phyloP scores from a whole-genome alignment of 2,329 filamentous ascomycete genomes.

The Alternaria rosae region DNA sequence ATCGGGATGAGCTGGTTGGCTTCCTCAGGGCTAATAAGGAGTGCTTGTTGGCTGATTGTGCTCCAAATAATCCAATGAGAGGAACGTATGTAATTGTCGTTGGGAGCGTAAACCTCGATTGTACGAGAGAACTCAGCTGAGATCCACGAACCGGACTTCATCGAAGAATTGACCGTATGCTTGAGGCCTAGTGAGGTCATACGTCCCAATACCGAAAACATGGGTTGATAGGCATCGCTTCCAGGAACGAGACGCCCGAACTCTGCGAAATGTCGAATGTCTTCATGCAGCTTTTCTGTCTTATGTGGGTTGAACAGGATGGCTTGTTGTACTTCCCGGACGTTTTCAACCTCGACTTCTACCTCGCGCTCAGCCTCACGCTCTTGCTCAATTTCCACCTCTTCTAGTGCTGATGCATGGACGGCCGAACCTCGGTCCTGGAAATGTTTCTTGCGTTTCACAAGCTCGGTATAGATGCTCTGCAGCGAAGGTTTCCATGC shows the following conservation, averaged over 20 bases:
- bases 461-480: slow-evolving; percentile 47
- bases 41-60: slow-evolving; percentile 53
- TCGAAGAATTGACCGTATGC: slow-evolving; percentile 24
- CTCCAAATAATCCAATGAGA: slow-evolving; percentile 71
- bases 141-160: slow-evolving; percentile 45
- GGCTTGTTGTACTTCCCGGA: slow-evolving; percentile 63
- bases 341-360: slow-evolving; percentile 64
- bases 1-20: slow-evolving; percentile 62
- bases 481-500: slow-evolving; percentile 37
- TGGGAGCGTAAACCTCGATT: slow-evolving; percentile 47
- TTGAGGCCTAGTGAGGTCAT: slow-evolving; percentile 50
- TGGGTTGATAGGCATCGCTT: slow-evolving; percentile 50
- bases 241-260: slow-evolving; percentile 55
- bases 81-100: slow-evolving; percentile 56
- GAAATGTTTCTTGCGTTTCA: slow-evolving; percentile 43
- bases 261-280: slow-evolving; percentile 56
- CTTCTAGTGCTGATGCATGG: slow-evolving; percentile 63
- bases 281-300: slow-evolving; percentile 58
- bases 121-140: slow-evolving; percentile 60
- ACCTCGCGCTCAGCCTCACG: slow-evolving; percentile 63
- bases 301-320: slow-evolving; percentile 49
- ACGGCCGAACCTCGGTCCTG: slow-evolving; percentile 56
- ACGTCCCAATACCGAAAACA: slow-evolving; percentile 53
- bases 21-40: slow-evolving; percentile 70
- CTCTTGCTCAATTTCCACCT: slow-evolving; percentile 62